Conservation (phyloP, 495 filamentous ascomycete genomes). For the Monascus purpureus region DNA sequence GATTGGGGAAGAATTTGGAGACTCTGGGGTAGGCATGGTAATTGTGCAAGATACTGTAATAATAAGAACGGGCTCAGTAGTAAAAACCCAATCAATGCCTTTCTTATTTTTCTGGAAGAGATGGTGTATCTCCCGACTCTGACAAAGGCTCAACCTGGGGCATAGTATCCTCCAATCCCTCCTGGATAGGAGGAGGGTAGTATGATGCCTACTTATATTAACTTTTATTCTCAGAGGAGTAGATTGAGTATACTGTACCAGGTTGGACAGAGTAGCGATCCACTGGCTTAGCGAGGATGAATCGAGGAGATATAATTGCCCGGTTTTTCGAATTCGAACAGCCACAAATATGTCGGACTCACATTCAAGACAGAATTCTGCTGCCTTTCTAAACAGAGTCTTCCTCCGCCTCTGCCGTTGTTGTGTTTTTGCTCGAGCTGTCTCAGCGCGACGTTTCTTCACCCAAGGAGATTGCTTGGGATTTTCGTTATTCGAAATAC, state of each 20-base stretch:
- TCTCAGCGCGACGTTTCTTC: constrained; percentile 7
- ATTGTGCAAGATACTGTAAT: too few species aligned
- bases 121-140: neutral
- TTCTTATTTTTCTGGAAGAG: too few species aligned
- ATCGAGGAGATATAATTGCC: constrained; percentile 7
- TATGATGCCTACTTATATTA: neutral
- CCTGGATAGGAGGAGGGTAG: neutral
- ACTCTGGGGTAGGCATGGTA: too few species aligned
- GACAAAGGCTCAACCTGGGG: neutral
- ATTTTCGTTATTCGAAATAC: too few species aligned
- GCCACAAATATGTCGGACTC: constrained; percentile 6
- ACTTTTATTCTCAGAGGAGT: neutral
- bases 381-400: constrained; percentile 8
- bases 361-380: constrained; percentile 7
- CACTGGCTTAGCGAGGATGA: constrained; percentile 5
- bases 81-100: too few species aligned
- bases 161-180: neutral
- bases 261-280: constrained; percentile 4
- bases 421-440: constrained; percentile 6
- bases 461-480: constrained; percentile 4
- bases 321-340: constrained; percentile 6
- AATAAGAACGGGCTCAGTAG: too few species aligned
- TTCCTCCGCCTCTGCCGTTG: constrained; percentile 6
- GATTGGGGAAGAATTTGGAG: too few species aligned
- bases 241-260: constrained; percentile 1